A percentile compares a stretch with the other conserved stretches of the same genome.
Conservation (phyloP, 2,329 filamentous ascomycete genomes). For the Blastomyces percursus region DNA sequence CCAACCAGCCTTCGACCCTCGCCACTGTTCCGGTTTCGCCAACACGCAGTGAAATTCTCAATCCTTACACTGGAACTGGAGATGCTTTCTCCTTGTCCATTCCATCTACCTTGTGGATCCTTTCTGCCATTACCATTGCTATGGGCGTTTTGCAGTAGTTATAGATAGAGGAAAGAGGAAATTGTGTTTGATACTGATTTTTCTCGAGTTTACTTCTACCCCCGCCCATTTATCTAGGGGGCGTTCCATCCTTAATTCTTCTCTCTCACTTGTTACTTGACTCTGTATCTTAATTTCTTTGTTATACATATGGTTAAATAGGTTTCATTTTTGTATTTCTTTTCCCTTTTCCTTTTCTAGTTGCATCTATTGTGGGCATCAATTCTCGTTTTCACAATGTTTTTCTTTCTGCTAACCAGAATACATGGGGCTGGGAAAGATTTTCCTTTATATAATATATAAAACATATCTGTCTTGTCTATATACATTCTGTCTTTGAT, state of each 20-base stretch:
- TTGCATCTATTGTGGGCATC: background rate
- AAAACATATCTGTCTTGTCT: background rate
- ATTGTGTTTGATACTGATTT: no score
- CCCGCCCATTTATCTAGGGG: background rate
- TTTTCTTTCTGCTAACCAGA: background rate
- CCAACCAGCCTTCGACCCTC: constrained; percentile 11
- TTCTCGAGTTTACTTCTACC: no score
- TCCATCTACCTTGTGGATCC: constrained; percentile 9
- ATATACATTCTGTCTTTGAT: background rate
- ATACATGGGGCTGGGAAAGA: background rate
- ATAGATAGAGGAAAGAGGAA: background rate
- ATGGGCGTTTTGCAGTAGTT: constrained; percentile 11
- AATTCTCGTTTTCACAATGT: background rate
- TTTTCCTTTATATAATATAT: background rate
- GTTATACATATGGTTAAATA: background rate
- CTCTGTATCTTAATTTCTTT: background rate
- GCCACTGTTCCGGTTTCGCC: constrained; percentile 13
- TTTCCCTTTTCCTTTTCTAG: background rate
- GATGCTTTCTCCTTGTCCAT: constrained; percentile 11
- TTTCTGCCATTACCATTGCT: constrained; percentile 7
- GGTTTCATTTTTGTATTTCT: background rate
- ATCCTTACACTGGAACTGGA: constrained; percentile 12
- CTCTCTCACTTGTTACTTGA: background rate
- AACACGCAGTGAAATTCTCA: constrained; percentile 5
- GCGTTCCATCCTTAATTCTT: background rate